Evolutionary conservation across 768 basidiomycete species (phyloP), one percentile per base, ranked within the genome.

Genomic region (Suillus paluster): DNA sequence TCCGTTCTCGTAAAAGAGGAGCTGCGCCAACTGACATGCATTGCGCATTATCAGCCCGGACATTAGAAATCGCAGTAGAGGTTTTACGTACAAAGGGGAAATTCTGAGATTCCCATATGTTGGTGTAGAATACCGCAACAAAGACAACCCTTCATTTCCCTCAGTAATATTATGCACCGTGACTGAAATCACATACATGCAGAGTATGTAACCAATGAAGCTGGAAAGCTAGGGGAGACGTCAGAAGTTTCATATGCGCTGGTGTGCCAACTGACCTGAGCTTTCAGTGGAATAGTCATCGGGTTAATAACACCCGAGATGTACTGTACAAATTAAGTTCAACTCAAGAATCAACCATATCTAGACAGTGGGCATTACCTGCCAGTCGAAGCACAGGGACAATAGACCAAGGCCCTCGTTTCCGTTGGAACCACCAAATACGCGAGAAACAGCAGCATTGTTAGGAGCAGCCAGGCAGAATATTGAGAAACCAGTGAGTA

Each of bases 321-420:
- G 36, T 72, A 74, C 74, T 74, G 30, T 57, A 83, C 75, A 3
- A 80, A 78, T 15, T 79, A 77, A 17, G 81, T 82, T 33, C 78
- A 77, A 55, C 79, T 17, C 4, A 25, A 19, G 76, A 41, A 79
- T 82, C 62, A 17, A 85, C 80, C 61, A 84, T 80, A 67, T 42
- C 38, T 19, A 15, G 27, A 30, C 17, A 27, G 48, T 5, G 17
- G 19, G 17, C 25, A 12, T 1, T 60, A 74, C 73, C 74, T 86
- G 84, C 86, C 87, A 89, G 67, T 89, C 87, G 15, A 89, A 73
- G 64, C 79, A 86, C 44, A 88, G 69, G 2, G 86, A 80, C 48
- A 89, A 81, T 57, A 84, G 72, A 12, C 86, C 87, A 45, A 88
- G 79, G 8, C 87, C 86, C 70, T 88, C 86, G 59, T 89, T 87